Evolutionary conservation across 805 yeast genomes (phyloP).

Genomic region (Wickerhamomyces chambardii): DNA sequence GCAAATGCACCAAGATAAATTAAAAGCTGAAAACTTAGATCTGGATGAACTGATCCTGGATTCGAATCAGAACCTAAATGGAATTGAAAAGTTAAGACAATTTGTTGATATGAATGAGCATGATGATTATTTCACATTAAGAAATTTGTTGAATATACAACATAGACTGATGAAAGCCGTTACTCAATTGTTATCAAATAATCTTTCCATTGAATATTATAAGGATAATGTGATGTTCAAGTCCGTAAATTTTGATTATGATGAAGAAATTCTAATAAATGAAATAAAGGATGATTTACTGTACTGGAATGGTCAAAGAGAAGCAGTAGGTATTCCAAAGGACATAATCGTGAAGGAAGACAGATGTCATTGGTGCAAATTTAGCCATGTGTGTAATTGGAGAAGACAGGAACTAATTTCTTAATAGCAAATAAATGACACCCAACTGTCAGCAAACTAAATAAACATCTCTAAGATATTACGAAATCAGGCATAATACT

Average conservation of each 20-base stretch:
- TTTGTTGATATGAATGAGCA: not conserved
- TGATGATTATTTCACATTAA: slow-evolving; percentile 29
- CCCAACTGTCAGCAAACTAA: too few relatives aligned
- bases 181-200: slow-evolving; percentile 24
- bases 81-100: slow-evolving; percentile 8
- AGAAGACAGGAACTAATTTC: not conserved
- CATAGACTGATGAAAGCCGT: slow-evolving; percentile 35
- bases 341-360: slow-evolving; percentile 7
- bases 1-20: not conserved
- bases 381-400: slow-evolving; percentile 5
- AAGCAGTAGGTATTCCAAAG: not conserved
- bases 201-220: slow-evolving; percentile 43
- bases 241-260: slow-evolving; percentile 29
- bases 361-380: slow-evolving; percentile 30
- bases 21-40: slow-evolving; percentile 23
- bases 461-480: too few relatives aligned
- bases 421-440: not conserved
- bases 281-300: slow-evolving; percentile 25
- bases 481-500: too few relatives aligned
- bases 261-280: slow-evolving; percentile 18
- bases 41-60: slow-evolving; percentile 8
- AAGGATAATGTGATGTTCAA: slow-evolving; percentile 32
- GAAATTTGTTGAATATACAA: slow-evolving; percentile 46
- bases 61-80: slow-evolving; percentile 8
- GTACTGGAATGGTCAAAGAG: slow-evolving; percentile 53